Base-by-base conservation (phyloP, 177 flowering plant genomes). In the Telopea speciosissima region DNA sequence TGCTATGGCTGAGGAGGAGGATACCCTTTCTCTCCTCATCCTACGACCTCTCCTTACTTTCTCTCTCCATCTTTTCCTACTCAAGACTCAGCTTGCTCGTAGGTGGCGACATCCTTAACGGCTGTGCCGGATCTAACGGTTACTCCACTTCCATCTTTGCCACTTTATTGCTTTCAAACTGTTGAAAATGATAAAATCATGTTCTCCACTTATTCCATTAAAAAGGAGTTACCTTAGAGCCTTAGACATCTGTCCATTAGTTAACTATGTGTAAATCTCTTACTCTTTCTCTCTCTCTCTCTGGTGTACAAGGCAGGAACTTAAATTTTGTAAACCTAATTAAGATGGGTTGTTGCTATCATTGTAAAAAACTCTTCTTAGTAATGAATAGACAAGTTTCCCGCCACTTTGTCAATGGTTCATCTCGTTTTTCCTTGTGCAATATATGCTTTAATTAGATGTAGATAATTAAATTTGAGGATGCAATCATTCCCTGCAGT, bases 1-100 rank as follows among this genome's bases (percentile, higher is more conserved):
- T n/a, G n/a, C 58, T 33, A 45, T 28, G 10, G 72, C 77, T n/a
- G 63, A 73, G 60, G 71, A 73, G 17, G 63, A 73, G 52, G 17
- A 31, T 16, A 24, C 58, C 24, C 63, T 28, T 61, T 17, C 68
- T 62, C 23, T 14, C 44, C 36, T 14, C 67, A 67, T 69, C 25
- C 36, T 23, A 22, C 31, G 8, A 26, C 63, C 23, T 63, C 59
- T 63, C 60, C 42, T 24, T 24, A 24, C 22, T 42, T 14, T 19
- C 22, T 31, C 5, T 17, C 70, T n/a, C 0, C 26, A 21, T 16
- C 19, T 33, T 59, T 49, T 24, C 45, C 22, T 66, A 2, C 31
- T 28, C 24, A 40, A 19, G 54, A 62, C 21, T 8, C 19, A 11
- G 19, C 62, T 23, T 63, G 44, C 24, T 52, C 65, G 3, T 69